Conservation (phyloP, 768 basidiomycete genomes). For the Calocybe cyanea region DNA sequence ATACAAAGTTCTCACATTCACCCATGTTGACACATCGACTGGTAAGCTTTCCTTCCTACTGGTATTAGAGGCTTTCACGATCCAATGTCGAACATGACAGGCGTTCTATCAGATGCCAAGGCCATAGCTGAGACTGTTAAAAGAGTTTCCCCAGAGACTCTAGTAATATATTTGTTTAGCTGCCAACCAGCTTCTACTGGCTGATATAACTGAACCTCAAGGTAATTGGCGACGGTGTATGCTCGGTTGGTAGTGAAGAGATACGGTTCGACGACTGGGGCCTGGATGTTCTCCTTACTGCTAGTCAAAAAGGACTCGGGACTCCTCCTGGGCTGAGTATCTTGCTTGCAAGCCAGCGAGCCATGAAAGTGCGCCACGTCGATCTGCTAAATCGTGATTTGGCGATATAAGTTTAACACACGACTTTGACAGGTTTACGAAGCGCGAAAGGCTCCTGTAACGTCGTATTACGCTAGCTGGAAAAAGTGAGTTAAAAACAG, state of each 20-base stretch:
- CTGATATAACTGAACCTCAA: conserved; percentile 21
- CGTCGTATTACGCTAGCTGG: conserved; percentile 89
- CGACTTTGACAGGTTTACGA: conserved; percentile 45
- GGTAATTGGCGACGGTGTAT: conserved; percentile 90
- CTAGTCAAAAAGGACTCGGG: conserved; percentile 90
- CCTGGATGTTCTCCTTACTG: conserved; percentile 83
- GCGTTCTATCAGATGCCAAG: conserved; percentile 82
- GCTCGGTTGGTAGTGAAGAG: conserved; percentile 94
- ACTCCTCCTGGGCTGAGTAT: conserved; percentile 92
- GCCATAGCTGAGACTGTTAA: conserved; percentile 70
- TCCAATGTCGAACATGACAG: conserved; percentile 26
- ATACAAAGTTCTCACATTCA: conserved; percentile 89
- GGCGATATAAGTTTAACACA: too few species aligned
- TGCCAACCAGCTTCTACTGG: neutral
- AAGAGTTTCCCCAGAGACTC: conserved; percentile 77
- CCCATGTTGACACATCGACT: conserved; percentile 93
- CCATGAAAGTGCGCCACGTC: conserved; percentile 50
- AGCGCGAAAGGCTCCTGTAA: conserved; percentile 56
- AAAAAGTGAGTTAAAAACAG: conserved; percentile 68
- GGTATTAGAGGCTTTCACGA: too few species aligned
- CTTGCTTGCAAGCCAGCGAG: conserved; percentile 73
- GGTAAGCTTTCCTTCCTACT: conserved; percentile 31
- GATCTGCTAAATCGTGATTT: neutral
- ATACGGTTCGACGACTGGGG: conserved; percentile 93
- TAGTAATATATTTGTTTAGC: conserved; percentile 41